Percentiles rank a stretch among this genome's conserved stretches.
Evolutionary conservation across 495 filamentous ascomycete genomes (phyloP).

Genomic region (Talaromyces stipitatus): DNA sequence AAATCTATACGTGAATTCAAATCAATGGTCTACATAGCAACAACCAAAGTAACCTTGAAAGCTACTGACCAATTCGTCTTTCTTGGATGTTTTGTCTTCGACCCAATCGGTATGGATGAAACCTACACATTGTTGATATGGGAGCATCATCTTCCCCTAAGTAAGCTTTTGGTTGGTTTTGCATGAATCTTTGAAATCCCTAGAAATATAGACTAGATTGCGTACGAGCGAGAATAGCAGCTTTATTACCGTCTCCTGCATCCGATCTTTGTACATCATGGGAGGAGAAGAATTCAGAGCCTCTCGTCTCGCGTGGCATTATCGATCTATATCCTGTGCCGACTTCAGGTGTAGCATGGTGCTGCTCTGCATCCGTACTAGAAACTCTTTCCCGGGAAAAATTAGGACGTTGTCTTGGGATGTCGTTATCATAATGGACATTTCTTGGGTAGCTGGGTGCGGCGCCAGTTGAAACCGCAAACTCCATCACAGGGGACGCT

Average conservation of each 20-base stretch:
- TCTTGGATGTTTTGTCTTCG: too few relatives aligned
- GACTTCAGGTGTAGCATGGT: not conserved
- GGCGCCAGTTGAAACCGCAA: not conserved
- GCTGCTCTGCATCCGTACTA: not conserved
- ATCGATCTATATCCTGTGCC: not conserved
- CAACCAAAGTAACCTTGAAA: too few relatives aligned
- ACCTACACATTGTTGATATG: not conserved
- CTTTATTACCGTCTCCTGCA: not conserved
- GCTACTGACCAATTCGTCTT: too few relatives aligned
- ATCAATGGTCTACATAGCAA: too few relatives aligned
- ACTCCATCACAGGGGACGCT: not conserved
- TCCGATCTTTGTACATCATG: not conserved
- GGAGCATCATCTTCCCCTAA: not conserved
- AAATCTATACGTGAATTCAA: too few relatives aligned
- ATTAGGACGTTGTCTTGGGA: not conserved
- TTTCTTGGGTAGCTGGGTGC: not conserved
- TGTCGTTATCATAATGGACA: not conserved
- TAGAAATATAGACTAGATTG: slow-evolving; percentile 4
- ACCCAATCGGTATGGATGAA: too few relatives aligned
- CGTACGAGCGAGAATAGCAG: not conserved
- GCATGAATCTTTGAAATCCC: too few relatives aligned
- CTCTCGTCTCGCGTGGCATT: not conserved
- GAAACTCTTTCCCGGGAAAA: not conserved
- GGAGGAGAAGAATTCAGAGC: too few relatives aligned
- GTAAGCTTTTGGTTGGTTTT: too few relatives aligned